phyloP scores from a whole-genome alignment of 139 green algal species.

The Chara braunii region DNA sequence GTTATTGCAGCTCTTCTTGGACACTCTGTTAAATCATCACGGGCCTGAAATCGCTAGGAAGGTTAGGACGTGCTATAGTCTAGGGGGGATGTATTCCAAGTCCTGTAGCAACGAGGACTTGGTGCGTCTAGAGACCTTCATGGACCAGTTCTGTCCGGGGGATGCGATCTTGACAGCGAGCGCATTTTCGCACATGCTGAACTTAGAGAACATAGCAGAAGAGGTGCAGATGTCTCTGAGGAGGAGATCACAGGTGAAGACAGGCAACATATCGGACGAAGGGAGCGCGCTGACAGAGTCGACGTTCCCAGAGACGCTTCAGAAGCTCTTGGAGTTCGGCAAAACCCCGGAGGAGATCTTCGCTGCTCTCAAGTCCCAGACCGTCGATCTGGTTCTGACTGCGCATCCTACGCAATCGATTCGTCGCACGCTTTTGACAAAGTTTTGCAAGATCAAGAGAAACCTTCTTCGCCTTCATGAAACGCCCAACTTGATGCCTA shows the following conservation, averaged over 20 bases:
- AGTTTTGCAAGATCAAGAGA: too few species aligned
- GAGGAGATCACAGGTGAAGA: not conserved
- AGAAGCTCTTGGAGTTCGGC: slow-evolving; percentile 4
- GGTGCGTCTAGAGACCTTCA: slow-evolving; percentile 18
- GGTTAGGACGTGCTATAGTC: slow-evolving; percentile 2
- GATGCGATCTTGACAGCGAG: slow-evolving; percentile 32
- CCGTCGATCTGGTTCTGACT: slow-evolving; percentile 20
- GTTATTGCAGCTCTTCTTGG: slow-evolving; percentile 17
- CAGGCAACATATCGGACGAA: slow-evolving; percentile 12
- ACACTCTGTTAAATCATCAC: slow-evolving; percentile 15
- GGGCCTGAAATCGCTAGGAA: slow-evolving; percentile 11
- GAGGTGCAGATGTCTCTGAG: slow-evolving; percentile 19
- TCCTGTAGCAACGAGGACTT: not conserved
- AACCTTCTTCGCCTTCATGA: too few species aligned
- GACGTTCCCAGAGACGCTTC: slow-evolving; percentile 3
- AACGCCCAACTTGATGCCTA: too few species aligned
- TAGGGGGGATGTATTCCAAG: not conserved
- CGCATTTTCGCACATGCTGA: slow-evolving; percentile 41
- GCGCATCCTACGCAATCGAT: slow-evolving; percentile 25
- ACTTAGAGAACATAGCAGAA: slow-evolving; percentile 27
- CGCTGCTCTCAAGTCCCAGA: slow-evolving; percentile 11
- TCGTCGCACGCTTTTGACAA: slow-evolving; percentile 10
- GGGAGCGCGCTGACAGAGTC: slow-evolving; percentile 14
- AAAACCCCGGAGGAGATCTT: slow-evolving; percentile 19
- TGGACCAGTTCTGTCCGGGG: slow-evolving; percentile 14